Evolutionary conservation across 768 basidiomycete species (phyloP).

Genomic region (Leccinum truebloodii): DNA sequence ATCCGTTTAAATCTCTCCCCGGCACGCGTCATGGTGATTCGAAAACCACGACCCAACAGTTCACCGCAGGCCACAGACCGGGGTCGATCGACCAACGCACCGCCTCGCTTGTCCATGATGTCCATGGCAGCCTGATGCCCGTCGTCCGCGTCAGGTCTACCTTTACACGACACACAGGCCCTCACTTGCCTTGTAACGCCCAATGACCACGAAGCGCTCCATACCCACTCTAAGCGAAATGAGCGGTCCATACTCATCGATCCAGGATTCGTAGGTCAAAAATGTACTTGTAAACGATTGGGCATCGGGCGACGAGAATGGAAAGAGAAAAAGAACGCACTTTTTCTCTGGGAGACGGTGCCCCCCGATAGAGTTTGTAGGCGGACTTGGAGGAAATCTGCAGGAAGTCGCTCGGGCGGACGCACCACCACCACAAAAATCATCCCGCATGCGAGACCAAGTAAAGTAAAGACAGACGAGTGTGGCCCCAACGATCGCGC

Average conservation of each 20-base stretch:
- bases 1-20: conserved; percentile 57
- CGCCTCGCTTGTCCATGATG: conserved; percentile 46
- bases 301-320: background rate
- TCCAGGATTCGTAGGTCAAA: conserved; percentile 48
- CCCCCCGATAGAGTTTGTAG: background rate
- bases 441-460: background rate
- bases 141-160: background rate
- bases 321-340: conserved; percentile 2
- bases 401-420: background rate
- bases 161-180: background rate
- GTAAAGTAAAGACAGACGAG: conserved; percentile 3
- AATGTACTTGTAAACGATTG: conserved; percentile 6
- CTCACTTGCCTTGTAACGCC: conserved; percentile 17
- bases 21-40: conserved; percentile 46
- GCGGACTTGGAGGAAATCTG: conserved; percentile 13
- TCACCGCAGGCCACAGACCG: conserved; percentile 48
- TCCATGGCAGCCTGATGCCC: conserved; percentile 50
- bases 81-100: conserved; percentile 28
- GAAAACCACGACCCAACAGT: conserved; percentile 53
- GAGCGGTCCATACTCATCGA: conserved; percentile 56
- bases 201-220: conserved; percentile 17
- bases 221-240: conserved; percentile 51
- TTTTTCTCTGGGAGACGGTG: conserved; percentile 6
- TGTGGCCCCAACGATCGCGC: background rate
- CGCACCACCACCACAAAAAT: background rate